phyloP scores from a whole-genome alignment of 83 land plant species.

The Thuja plicata region DNA sequence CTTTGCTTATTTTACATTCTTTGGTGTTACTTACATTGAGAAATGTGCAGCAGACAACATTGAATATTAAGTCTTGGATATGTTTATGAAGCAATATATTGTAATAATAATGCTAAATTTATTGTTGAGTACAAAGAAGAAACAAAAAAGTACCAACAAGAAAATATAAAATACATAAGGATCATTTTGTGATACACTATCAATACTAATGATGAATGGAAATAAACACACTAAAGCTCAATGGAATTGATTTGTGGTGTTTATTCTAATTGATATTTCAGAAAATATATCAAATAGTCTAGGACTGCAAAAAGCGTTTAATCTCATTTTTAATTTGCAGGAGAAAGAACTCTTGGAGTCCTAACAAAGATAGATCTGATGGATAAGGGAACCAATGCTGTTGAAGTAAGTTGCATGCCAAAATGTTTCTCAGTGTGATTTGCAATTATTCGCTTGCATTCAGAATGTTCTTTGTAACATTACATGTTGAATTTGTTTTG shows the following conservation, averaged over 20 bases:
- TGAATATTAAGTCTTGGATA: background rate
- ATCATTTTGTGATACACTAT: background rate
- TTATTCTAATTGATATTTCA: background rate
- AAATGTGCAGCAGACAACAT: background rate
- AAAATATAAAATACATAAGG: too few relatives aligned
- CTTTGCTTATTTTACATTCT: background rate
- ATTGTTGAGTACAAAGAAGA: too few relatives aligned
- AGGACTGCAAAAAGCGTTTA: background rate
- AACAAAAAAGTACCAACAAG: background rate
- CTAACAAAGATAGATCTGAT: conserved; percentile 82
- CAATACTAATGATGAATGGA: background rate
- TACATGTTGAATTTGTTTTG: background rate
- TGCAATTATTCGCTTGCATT: background rate
- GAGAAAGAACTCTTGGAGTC: conserved; percentile 85
- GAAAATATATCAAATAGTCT: background rate
- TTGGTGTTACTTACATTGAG: background rate
- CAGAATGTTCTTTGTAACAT: background rate
- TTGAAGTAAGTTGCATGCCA: conserved; percentile 50
- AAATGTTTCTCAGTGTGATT: background rate
- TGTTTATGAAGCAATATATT: too few relatives aligned
- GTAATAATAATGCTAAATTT: too few relatives aligned
- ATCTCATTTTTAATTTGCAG: conserved; percentile 32
- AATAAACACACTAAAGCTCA: background rate
- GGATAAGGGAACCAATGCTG: conserved; percentile 87
- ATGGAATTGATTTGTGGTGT: background rate